These are phyloP conservation scores for Mrakia blollopis DNA, from an alignment of 768 basidiomycete genomes.

Conservation along the genomic window DNA sequence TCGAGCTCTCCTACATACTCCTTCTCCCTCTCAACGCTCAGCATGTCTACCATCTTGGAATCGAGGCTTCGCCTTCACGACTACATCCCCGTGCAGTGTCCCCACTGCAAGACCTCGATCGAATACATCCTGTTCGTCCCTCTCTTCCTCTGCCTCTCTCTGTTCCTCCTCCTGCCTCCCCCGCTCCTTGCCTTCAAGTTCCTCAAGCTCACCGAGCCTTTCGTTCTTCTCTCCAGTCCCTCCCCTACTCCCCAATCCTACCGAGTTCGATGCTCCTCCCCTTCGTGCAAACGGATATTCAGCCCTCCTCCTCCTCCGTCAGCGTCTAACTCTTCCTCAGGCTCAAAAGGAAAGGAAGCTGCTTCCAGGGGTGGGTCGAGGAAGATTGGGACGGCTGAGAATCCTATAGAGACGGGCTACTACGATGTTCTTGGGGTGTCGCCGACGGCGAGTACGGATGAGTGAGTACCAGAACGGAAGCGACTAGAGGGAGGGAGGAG, in stretches of 20 bases:
- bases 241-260: slow-evolving; percentile 17
- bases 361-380: neutral
- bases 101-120: slow-evolving; percentile 26
- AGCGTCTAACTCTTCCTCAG: neutral
- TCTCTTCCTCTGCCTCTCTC: neutral
- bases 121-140: slow-evolving; percentile 25
- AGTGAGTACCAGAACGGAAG: neutral
- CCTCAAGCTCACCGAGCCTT: no score
- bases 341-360: slow-evolving; percentile 7
- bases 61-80: slow-evolving; percentile 1
- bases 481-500: neutral
- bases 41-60: slow-evolving; percentile 28
- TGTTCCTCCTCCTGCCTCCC: neutral
- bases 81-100: slow-evolving; percentile 18
- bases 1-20: neutral
- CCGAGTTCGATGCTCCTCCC: slow-evolving; percentile 16
- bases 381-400: slow-evolving; percentile 27
- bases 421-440: slow-evolving; percentile 17
- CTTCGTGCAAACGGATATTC: slow-evolving; percentile 24
- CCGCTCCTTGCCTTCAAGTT: neutral
- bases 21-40: neutral
- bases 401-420: slow-evolving; percentile 13
- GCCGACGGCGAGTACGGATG: slow-evolving; percentile 8
- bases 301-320: slow-evolving; percentile 11
- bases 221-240: no score